phyloP scores from a whole-genome alignment of 768 basidiomycete species.

The Pilatotrama ljubarskyi region DNA sequence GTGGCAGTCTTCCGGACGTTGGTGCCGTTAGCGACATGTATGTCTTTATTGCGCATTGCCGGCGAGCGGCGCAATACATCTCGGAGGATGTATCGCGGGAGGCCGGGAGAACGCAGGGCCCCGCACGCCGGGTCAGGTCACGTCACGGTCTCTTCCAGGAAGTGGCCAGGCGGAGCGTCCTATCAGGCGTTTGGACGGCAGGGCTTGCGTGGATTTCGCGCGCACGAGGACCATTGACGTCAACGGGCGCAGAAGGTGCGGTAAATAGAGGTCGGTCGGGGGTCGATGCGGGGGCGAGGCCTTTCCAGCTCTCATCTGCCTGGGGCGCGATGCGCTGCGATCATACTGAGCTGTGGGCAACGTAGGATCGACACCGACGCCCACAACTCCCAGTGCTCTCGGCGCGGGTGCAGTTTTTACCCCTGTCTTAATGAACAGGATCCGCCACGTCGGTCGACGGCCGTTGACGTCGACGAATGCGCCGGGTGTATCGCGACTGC shows the following conservation, averaged over 20 bases:
- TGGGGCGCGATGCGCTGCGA: not conserved
- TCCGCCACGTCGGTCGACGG: slow-evolving; percentile 13
- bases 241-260: not conserved
- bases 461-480: slow-evolving; percentile 8
- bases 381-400: slow-evolving; percentile 16
- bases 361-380: slow-evolving; percentile 14
- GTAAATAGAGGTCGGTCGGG: not conserved
- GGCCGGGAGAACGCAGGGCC: slow-evolving; percentile 8
- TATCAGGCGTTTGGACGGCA: not conserved
- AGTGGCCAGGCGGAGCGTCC: not conserved
- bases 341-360: not conserved
- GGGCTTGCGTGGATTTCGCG: not conserved
- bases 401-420: slow-evolving; percentile 19
- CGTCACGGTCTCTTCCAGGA: not conserved
- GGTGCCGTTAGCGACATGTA: slow-evolving; percentile 18
- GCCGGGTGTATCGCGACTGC: slow-evolving; percentile 9
- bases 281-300: not conserved
- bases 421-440: slow-evolving; percentile 21
- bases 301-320: not conserved
- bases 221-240: not conserved
- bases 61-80: slow-evolving; percentile 11
- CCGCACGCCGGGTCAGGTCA: slow-evolving; percentile 6
- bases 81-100: slow-evolving; percentile 17
- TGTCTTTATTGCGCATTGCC: slow-evolving; percentile 18
- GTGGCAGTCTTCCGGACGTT: not conserved